A percentile compares a stretch with the other conserved stretches of the same genome.
These are phyloP conservation scores for Salvia hispanica DNA, from an alignment of 257 asterid genomes.

Conservation along the genomic window DNA sequence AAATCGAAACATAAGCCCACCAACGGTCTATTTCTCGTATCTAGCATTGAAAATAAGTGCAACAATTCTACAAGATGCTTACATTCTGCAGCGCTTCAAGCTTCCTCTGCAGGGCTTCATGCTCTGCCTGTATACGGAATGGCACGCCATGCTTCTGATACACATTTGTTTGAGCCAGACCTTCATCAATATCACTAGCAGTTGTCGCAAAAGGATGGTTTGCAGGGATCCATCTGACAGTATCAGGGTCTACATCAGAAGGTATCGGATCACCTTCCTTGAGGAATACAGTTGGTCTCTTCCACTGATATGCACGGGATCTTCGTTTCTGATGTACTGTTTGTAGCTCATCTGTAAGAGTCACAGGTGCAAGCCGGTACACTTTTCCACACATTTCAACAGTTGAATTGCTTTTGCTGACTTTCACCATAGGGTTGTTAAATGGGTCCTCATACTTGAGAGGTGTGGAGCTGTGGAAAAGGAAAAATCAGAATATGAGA, in stretches of 20 bases:
- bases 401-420: conserved; percentile 75
- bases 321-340: conserved; percentile 84
- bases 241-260: conserved; percentile 97
- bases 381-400: conserved; percentile 99
- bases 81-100: conserved; percentile 94
- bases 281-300: conserved; percentile 90
- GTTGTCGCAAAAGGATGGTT: conserved; percentile 99
- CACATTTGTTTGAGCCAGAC: conserved; percentile 87
- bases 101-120: conserved; percentile 92
- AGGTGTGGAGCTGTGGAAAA: conserved; percentile 64
- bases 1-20: background rate
- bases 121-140: conserved; percentile 94
- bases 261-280: conserved; percentile 95
- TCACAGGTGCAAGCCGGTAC: conserved; percentile 88
- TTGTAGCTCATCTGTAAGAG: conserved; percentile 83
- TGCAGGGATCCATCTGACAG: conserved; percentile 98
- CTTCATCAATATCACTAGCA: conserved; percentile 90
- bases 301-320: conserved; percentile 99
- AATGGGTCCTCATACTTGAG: conserved; percentile 96
- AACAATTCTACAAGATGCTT: conserved; percentile 30
- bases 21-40: background rate
- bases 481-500: conserved; percentile 27
- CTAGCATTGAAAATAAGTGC: background rate
- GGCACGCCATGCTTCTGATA: conserved; percentile 96
- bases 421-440: conserved; percentile 93